These are phyloP conservation scores for Fusarium nanum DNA, from an alignment of 2,329 filamentous ascomycete genomes.

Conservation along the genomic window DNA sequence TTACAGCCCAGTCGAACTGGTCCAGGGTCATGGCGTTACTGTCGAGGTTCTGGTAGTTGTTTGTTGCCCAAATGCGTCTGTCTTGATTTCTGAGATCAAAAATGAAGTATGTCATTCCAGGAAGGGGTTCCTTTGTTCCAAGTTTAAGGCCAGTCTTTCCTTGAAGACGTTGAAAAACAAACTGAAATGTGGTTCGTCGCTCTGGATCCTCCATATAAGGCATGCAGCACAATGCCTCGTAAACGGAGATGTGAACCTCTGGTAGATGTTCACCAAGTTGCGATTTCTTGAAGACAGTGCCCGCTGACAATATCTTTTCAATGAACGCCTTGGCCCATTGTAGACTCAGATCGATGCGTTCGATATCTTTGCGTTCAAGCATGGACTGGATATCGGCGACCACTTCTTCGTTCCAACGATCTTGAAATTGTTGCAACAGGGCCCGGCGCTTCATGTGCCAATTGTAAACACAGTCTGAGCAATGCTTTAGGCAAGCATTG, in stretches of 20 bases:
- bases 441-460: constrained; percentile 77
- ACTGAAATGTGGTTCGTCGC: constrained; percentile 74
- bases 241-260: constrained; percentile 80
- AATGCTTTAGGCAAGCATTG: constrained; percentile 69
- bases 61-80: constrained; percentile 54
- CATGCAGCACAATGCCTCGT: constrained; percentile 88
- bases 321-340: constrained; percentile 66
- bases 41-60: constrained; percentile 62
- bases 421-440: constrained; percentile 71
- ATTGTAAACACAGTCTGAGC: constrained; percentile 77
- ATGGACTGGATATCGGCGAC: constrained; percentile 65
- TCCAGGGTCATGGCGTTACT: constrained; percentile 70
- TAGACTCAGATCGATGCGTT: constrained; percentile 70
- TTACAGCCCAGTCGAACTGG: constrained; percentile 90
- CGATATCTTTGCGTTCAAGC: constrained; percentile 70
- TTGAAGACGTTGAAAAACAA: constrained; percentile 79
- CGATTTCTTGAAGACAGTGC: constrained; percentile 60
- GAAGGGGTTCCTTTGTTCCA: constrained; percentile 76
- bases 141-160: constrained; percentile 83
- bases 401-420: constrained; percentile 65
- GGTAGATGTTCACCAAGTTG: constrained; percentile 62
- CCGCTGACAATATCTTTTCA: constrained; percentile 61
- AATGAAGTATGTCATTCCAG: constrained; percentile 86
- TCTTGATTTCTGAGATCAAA: constrained; percentile 74
- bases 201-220: constrained; percentile 73